Percentiles rank a stretch among this genome's conserved stretches.
These are phyloP conservation scores for Candida chauliodis DNA, from an alignment of 805 yeast genomes.

Conservation along the genomic window DNA sequence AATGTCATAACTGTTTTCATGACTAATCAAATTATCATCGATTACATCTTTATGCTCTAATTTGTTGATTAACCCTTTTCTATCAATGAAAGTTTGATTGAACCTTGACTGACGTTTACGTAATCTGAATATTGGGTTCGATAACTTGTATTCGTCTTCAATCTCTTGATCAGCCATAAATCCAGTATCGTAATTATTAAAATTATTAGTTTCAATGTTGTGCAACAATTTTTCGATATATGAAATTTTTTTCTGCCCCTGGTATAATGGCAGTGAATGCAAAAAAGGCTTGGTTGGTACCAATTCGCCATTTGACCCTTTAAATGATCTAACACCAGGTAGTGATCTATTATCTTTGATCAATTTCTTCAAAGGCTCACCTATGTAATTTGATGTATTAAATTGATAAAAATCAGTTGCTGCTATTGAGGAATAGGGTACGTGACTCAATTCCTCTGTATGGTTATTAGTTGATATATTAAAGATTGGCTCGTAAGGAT, in stretches of 20 bases:
- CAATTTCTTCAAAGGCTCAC: constrained; percentile 36
- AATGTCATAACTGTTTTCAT: constrained; percentile 38
- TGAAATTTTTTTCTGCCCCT: constrained; percentile 26
- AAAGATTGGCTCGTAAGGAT: constrained; percentile 77
- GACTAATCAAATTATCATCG: constrained; percentile 14
- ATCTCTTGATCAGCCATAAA: constrained; percentile 23
- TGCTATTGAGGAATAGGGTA: constrained; percentile 75
- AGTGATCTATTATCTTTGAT: constrained; percentile 46
- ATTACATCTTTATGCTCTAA: constrained; percentile 39
- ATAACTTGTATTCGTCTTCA: constrained; percentile 27
- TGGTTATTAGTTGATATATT: constrained; percentile 53
- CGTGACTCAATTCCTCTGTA: constrained; percentile 52
- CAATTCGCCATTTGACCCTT: constrained; percentile 50
- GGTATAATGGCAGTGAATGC: constrained; percentile 39
- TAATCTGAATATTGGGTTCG: constrained; percentile 55
- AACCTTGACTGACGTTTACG: constrained; percentile 75
- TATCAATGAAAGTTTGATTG: constrained; percentile 69
- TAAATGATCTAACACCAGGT: constrained; percentile 43
- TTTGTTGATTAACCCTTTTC: constrained; percentile 51
- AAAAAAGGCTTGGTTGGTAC: constrained; percentile 47
- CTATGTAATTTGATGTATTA: constrained; percentile 54
- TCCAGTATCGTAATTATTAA: constrained; percentile 38
- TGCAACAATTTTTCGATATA: constrained; percentile 38
- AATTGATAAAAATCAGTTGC: constrained; percentile 65
- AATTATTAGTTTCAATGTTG: constrained; percentile 37